Percentiles rank a stretch among this genome's conserved stretches.
Evolutionary conservation across 2,329 filamentous ascomycete genomes (phyloP).

Genomic region (Aureobasidium sp.): DNA sequence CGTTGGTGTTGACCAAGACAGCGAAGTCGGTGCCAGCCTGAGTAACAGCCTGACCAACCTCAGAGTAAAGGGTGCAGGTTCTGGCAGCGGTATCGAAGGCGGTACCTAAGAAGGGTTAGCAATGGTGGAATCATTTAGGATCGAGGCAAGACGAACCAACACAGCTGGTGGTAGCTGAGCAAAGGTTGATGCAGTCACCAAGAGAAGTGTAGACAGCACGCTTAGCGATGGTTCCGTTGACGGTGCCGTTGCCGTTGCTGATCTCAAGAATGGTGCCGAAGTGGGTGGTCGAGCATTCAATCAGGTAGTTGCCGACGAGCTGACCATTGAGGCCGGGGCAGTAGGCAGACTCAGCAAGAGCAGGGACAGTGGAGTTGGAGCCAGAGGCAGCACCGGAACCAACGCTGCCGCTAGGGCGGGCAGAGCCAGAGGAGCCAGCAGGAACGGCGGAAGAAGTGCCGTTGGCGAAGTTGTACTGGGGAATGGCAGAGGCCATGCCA

Average conservation of each 20-base stretch:
- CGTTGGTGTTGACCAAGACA: no score
- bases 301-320: no score
- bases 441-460: background rate
- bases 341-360: background rate
- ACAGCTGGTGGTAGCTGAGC: conserved; percentile 28
- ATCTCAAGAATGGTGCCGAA: conserved; percentile 13
- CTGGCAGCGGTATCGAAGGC: conserved; percentile 37
- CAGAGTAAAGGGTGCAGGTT: conserved; percentile 19
- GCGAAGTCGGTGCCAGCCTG: conserved; percentile 7
- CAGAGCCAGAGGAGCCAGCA: background rate
- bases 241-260: background rate
- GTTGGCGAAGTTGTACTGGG: background rate
- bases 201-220: conserved; percentile 11
- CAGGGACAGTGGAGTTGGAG: background rate
- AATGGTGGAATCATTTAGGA: no score
- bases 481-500: conserved; percentile 15
- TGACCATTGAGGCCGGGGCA: conserved; percentile 12
- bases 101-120: conserved; percentile 22
- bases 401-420: no score
- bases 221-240: background rate
- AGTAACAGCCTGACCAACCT: conserved; percentile 1
- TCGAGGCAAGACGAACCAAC: conserved; percentile 22
- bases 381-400: background rate
- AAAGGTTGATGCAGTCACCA: conserved; percentile 14
- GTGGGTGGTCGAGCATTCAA: background rate